Evolutionary conservation across 345 rosid species (phyloP).

Genomic region (Gossypium herbaceum): DNA sequence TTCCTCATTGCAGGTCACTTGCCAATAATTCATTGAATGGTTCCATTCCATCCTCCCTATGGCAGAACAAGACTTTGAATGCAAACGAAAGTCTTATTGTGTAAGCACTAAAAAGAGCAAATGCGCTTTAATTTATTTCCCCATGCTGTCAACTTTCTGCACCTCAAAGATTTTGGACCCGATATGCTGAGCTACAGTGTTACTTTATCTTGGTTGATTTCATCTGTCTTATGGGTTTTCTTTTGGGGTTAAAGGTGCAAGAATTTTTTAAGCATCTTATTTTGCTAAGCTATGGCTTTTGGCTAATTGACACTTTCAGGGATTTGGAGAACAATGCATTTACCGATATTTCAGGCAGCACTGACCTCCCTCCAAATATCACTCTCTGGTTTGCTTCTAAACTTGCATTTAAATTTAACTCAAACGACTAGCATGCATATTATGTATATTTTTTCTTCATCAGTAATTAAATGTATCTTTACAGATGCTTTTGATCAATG

Average conservation of each 20-base stretch:
- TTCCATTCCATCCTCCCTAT: constrained; percentile 57
- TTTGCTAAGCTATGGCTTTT: constrained; percentile 12
- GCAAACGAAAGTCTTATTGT: constrained; percentile 46
- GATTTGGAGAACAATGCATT: constrained; percentile 72
- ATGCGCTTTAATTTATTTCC: not conserved
- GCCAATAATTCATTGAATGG: constrained; percentile 78
- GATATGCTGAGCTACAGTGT: not conserved
- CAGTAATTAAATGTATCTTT: not conserved
- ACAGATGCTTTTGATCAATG: not conserved
- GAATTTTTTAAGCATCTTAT: not conserved
- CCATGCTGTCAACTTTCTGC: not conserved
- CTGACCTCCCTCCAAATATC: constrained; percentile 64
- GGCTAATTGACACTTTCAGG: constrained; percentile 38
- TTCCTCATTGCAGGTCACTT: constrained; percentile 56
- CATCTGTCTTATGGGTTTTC: not conserved
- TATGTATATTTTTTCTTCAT: constrained; percentile 1
- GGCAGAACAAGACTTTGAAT: constrained; percentile 60
- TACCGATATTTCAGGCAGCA: constrained; percentile 51
- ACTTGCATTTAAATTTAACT: constrained; percentile 13
- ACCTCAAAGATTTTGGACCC: constrained; percentile 1
- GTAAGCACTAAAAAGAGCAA: constrained; percentile 45
- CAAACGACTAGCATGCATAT: constrained; percentile 11
- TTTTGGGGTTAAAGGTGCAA: not conserved
- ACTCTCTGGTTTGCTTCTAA: constrained; percentile 63
- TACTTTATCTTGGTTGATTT: constrained; percentile 5